Conservation (phyloP, 495 filamentous ascomycete species). For the Tuber brumale region DNA sequence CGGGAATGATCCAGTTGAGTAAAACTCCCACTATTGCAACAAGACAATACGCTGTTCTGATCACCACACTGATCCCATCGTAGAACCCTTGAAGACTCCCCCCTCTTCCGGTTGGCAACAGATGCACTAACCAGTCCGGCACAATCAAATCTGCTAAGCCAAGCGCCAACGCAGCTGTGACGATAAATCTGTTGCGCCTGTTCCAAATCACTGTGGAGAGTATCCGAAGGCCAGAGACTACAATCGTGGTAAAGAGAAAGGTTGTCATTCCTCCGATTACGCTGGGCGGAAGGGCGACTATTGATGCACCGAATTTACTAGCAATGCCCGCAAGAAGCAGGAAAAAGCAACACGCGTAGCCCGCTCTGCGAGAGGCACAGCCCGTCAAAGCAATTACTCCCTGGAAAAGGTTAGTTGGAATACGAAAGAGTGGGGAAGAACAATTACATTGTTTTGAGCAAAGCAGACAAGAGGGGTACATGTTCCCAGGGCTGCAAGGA, state of each 20-base stretch:
- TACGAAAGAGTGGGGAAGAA: not conserved
- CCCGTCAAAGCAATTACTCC: conserved; percentile 45
- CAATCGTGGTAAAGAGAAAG: conserved; percentile 45
- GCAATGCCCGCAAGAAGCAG: conserved; percentile 44
- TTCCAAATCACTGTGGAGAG: conserved; percentile 43
- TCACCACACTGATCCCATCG: conserved; percentile 42
- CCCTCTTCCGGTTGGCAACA: conserved; percentile 32
- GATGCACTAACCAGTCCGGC: conserved; percentile 42
- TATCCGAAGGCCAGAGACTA: conserved; percentile 44
- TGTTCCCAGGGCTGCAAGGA: conserved; percentile 43
- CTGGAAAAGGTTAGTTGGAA: conserved; percentile 5
- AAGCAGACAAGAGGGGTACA: conserved; percentile 45
- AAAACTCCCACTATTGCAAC: conserved; percentile 44
- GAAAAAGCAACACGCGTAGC: conserved; percentile 47
- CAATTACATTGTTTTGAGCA: conserved; percentile 43
- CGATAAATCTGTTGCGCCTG: conserved; percentile 44
- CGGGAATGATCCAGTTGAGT: conserved; percentile 43
- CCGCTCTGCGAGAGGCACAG: conserved; percentile 47
- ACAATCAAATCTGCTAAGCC: conserved; percentile 45
- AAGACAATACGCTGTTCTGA: conserved; percentile 45
- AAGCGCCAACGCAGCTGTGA: conserved; percentile 43
- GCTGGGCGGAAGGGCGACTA: conserved; percentile 42
- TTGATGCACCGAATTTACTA: conserved; percentile 44
- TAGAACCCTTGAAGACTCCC: conserved; percentile 41
- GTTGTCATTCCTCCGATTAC: conserved; percentile 46